phyloP scores from a whole-genome alignment of 2,329 filamentous ascomycete genomes.

The Aspergillus persii region DNA sequence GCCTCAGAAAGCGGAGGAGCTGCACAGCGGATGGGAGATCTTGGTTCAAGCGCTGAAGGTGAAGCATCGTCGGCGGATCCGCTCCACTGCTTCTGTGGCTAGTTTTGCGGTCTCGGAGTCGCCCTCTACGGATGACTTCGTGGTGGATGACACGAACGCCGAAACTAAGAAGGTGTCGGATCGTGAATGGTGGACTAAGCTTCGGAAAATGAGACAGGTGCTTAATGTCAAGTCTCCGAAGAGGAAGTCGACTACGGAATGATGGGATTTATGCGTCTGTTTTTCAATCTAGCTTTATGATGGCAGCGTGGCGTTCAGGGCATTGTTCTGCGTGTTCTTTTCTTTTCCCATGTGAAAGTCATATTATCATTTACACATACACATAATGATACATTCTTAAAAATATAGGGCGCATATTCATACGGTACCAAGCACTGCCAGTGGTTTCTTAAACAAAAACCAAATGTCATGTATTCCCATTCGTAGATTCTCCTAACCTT shows the following conservation, averaged over 20 bases:
- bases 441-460: too few species aligned
- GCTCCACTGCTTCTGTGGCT: conserved; percentile 25
- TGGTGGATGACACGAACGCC: conserved; percentile 37
- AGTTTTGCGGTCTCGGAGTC: conserved; percentile 29
- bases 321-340: conserved; percentile 1
- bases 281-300: background rate
- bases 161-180: conserved; percentile 59
- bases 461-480: background rate
- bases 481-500: background rate
- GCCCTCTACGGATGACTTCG: conserved; percentile 17
- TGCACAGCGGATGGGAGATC: conserved; percentile 47
- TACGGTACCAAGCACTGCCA: background rate
- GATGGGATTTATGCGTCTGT: conserved; percentile 1
- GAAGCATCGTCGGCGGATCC: conserved; percentile 33
- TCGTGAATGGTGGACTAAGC: conserved; percentile 69
- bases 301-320: conserved; percentile 18
- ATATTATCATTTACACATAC: background rate
- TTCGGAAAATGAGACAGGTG: conserved; percentile 68
- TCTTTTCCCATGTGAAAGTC: conserved; percentile 2
- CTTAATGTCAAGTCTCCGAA: conserved; percentile 64
- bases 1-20: conserved; percentile 29
- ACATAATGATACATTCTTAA: background rate
- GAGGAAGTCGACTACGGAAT: conserved; percentile 39
- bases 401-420: background rate
- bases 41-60: conserved; percentile 44